Evolutionary conservation across 306 rosid genomes (phyloP), one percentile per base, ranked within the genome.

Genomic region (Amphicarpaea edgeworthii): DNA sequence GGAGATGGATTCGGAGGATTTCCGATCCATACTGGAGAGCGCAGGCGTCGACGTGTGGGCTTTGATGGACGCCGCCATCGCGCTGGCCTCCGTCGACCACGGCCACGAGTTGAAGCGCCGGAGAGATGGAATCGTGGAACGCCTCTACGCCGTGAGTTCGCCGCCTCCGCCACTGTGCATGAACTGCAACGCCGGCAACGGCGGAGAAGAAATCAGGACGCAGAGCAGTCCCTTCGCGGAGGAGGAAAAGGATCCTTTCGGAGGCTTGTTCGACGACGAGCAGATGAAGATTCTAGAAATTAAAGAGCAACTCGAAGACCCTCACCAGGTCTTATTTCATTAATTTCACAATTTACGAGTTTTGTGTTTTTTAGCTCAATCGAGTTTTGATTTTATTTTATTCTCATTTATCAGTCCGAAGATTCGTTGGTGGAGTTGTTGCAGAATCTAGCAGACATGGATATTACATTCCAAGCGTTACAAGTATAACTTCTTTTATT

Each of bases 371-470:
- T 30, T 4, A 15, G 23, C 24, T 73, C 41, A 17, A 53, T 49
- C 19, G 2, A 19, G 12, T 20, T 61, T 41, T 66, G 16, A 11
- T 20, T 19, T 14, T 63, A 0, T 58, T 12, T 58, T 6, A 7
- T 26, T 26, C 19, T 46, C 12, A 1, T 49, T 40, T 21, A 17
- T 45, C 58, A 93, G 98, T 68, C 97, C 17, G 95, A 90, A 73
- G 95, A 89, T 64, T 66, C 85, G 8, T 79, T 93, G 86, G 83
- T 89, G 70, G 93, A 89, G 37, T 53, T 90, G 90, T 87, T 93
- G n/a, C 97, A 93, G 82, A 82, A 65, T 80, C 90, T 93, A 5
- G 96, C 89, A 0, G 95, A 93, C 70, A 93, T 90, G 95, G 97
- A 93, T 81, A 83, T 93, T 73, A 90, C 98, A 77, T 91, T 86